Conservation (phyloP, 306 rosid genomes). For the Rosa chinensis region DNA sequence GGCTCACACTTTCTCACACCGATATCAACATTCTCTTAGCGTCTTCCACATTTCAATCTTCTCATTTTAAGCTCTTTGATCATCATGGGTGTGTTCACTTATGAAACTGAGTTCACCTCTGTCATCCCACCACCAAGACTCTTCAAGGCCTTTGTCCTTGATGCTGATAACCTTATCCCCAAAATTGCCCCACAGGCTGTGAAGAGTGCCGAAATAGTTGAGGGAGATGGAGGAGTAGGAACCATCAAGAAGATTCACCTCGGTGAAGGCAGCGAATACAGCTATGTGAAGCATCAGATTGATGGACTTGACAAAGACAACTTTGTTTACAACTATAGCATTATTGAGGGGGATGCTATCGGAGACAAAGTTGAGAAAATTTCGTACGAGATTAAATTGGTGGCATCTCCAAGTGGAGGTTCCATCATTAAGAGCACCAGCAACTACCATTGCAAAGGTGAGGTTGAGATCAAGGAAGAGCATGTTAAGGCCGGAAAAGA, state of each 20-base stretch:
- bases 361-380: slow-evolving; percentile 11
- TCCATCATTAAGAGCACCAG: slow-evolving; percentile 27
- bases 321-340: slow-evolving; percentile 25
- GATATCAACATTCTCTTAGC: neutral
- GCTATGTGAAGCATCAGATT: slow-evolving; percentile 8
- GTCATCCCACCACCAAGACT: slow-evolving; percentile 27
- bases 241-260: slow-evolving; percentile 41
- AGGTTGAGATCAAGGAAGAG: neutral
- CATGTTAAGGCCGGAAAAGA: neutral
- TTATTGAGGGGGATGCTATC: slow-evolving; percentile 33
- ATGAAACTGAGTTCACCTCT: slow-evolving; percentile 10
- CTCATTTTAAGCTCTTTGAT: neutral
- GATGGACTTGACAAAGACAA: slow-evolving; percentile 34
- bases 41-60: neutral
- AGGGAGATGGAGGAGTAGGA: slow-evolving; percentile 38
- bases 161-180: slow-evolving; percentile 34
- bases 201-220: slow-evolving; percentile 18
- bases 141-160: slow-evolving; percentile 37
- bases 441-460: slow-evolving; percentile 28
- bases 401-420: slow-evolving; percentile 17
- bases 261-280: slow-evolving; percentile 24
- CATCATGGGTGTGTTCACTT: slow-evolving; percentile 8
- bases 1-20: neutral
- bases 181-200: slow-evolving; percentile 32
- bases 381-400: slow-evolving; percentile 17